These are phyloP conservation scores for Fusarium liriodendri DNA, from an alignment of 2,329 filamentous ascomycete genomes.

Conservation along the genomic window DNA sequence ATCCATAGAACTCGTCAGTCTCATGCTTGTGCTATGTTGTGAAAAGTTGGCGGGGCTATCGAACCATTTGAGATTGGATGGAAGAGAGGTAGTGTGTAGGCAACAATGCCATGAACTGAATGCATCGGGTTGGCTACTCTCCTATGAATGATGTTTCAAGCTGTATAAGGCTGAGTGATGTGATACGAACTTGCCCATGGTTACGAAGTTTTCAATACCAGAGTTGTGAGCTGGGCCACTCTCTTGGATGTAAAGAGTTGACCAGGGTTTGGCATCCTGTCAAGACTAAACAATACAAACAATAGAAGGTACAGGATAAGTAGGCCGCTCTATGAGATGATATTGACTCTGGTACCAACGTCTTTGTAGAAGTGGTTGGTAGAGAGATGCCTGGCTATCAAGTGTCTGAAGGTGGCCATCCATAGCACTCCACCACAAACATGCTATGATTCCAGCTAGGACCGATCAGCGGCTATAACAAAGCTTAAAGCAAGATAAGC, in stretches of 20 bases:
- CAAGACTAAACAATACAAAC: no score
- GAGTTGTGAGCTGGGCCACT: neutral
- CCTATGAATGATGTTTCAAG: neutral
- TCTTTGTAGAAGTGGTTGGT: neutral
- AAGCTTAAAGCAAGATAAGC: neutral
- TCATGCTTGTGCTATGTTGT: slow-evolving; percentile 30
- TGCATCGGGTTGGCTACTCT: neutral
- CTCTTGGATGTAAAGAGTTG: neutral
- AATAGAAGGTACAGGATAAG: no score
- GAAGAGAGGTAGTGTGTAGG: neutral
- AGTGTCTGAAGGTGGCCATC: neutral
- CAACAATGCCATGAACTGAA: neutral
- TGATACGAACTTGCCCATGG: neutral
- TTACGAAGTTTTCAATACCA: neutral
- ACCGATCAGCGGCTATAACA: neutral
- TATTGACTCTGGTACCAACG: no score
- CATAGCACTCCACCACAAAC: neutral
- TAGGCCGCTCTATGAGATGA: neutral
- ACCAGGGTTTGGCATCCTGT: neutral
- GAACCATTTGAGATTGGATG: neutral
- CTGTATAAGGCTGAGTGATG: neutral
- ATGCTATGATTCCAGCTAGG: neutral
- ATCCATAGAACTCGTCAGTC: slow-evolving; percentile 46
- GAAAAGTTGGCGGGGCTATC: slow-evolving; percentile 17
- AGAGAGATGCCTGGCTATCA: neutral